Conservation (phyloP, 2,329 filamentous ascomycete species). For the Boeremia lycopersici region DNA sequence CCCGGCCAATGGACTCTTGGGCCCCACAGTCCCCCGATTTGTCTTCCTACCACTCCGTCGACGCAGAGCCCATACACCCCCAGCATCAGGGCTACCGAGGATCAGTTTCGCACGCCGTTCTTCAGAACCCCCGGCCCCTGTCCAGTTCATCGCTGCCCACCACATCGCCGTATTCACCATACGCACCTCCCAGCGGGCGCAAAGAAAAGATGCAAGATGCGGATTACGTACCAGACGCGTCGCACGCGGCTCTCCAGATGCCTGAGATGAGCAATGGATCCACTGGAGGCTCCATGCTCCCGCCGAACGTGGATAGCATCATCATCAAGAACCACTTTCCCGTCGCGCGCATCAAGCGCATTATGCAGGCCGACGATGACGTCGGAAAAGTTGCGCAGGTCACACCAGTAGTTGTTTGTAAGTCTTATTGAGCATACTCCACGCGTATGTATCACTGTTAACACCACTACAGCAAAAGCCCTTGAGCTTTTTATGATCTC, state of each 20-base stretch:
- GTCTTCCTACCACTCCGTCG: constrained; percentile 54
- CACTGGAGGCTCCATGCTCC: constrained; percentile 36
- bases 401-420: constrained; percentile 88
- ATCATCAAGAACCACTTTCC: constrained; percentile 94
- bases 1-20: constrained; percentile 44
- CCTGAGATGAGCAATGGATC: constrained; percentile 31
- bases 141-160: constrained; percentile 22
- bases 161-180: constrained; percentile 20
- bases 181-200: constrained; percentile 38
- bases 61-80: constrained; percentile 45
- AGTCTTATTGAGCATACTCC: constrained; percentile 36
- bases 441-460: not conserved
- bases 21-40: constrained; percentile 54
- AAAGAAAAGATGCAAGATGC: constrained; percentile 42
- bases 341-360: constrained; percentile 95
- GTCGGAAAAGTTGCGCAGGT: constrained; percentile 98
- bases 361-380: constrained; percentile 99
- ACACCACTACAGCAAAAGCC: constrained; percentile 71
- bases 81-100: constrained; percentile 48
- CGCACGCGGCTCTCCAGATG: constrained; percentile 26
- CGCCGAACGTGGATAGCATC: constrained; percentile 58
- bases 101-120: constrained; percentile 39
- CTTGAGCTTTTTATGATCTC: constrained; percentile 98
- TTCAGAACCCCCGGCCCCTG: constrained; percentile 29
- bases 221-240: constrained; percentile 46